Percentiles rank a stretch among this genome's conserved stretches.
Conservation (phyloP, 371 early-diverging fungal genomes). For the Rhizopus delemar region DNA sequence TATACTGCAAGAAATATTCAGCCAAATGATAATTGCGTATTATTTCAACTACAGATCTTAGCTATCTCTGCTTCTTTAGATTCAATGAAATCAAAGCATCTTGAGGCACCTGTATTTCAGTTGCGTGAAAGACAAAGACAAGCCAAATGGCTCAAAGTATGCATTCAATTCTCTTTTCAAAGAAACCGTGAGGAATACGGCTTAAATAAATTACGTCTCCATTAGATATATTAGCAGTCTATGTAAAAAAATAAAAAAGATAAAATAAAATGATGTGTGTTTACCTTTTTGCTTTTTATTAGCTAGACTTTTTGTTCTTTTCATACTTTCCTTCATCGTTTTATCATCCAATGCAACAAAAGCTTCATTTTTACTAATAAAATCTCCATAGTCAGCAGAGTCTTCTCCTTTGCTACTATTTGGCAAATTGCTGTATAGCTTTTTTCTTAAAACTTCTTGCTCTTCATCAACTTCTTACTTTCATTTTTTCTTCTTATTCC, state of each 20-base stretch:
- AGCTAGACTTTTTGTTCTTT: conserved; percentile 30
- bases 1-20: conserved; percentile 81
- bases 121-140: conserved; percentile 81
- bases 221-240: conserved; percentile 12
- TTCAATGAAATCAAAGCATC: conserved; percentile 92
- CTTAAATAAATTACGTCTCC: conserved; percentile 84
- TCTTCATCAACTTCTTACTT: conserved; percentile 9
- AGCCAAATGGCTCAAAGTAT: conserved; percentile 95
- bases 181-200: conserved; percentile 94
- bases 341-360: conserved; percentile 45
- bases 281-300: conserved; percentile 24
- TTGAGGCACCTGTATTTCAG: conserved; percentile 85
- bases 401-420: background rate
- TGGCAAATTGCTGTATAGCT: background rate
- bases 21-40: conserved; percentile 94
- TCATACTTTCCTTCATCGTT: conserved; percentile 37
- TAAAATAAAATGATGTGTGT: no score
- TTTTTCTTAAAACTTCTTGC: conserved; percentile 13
- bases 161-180: conserved; percentile 83
- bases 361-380: conserved; percentile 51
- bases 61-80: conserved; percentile 81
- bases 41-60: conserved; percentile 84
- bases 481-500: no score
- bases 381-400: background rate
- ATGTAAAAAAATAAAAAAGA: background rate